Evolutionary conservation across 495 filamentous ascomycete genomes (phyloP).

Genomic region (Daldinia vernicosa): DNA sequence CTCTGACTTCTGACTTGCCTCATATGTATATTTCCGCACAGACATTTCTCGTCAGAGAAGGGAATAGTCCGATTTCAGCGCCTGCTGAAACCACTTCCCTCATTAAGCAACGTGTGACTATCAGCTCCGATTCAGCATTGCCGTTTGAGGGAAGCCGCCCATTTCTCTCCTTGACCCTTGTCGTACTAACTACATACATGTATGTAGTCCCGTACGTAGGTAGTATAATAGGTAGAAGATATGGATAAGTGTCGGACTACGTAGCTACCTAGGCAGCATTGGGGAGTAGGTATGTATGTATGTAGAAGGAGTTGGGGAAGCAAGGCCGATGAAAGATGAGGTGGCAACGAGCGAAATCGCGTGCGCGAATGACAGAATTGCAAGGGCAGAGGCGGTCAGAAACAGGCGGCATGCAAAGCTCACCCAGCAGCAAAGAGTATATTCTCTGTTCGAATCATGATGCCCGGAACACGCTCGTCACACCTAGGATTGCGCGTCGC

Average conservation of each 20-base stretch:
- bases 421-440: constrained; percentile 35
- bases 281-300: neutral
- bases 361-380: constrained; percentile 41
- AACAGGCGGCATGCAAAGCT: constrained; percentile 41
- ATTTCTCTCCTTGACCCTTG: constrained; percentile 5
- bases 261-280: neutral
- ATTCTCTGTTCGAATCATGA: constrained; percentile 45
- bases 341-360: constrained; percentile 42
- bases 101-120: constrained; percentile 33
- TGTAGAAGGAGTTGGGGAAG: constrained; percentile 1
- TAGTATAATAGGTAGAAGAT: no score
- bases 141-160: constrained; percentile 34
- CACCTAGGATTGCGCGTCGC: constrained; percentile 51
- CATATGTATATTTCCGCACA: constrained; percentile 28
- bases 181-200: neutral
- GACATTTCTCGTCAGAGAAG: constrained; percentile 13
- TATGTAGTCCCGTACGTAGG: neutral
- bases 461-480: constrained; percentile 43
- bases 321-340: constrained; percentile 19
- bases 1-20: constrained; percentile 28
- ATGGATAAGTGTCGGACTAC: constrained; percentile 7
- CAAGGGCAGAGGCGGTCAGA: constrained; percentile 43
- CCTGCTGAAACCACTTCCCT: constrained; percentile 41
- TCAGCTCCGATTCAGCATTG: constrained; percentile 26
- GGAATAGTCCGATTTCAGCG: constrained; percentile 27